A percentile compares a stretch with the other conserved stretches of the same genome.
Evolutionary conservation across 352 stramenopile genomes (phyloP).

Genomic region (Plasmopara muralis): DNA sequence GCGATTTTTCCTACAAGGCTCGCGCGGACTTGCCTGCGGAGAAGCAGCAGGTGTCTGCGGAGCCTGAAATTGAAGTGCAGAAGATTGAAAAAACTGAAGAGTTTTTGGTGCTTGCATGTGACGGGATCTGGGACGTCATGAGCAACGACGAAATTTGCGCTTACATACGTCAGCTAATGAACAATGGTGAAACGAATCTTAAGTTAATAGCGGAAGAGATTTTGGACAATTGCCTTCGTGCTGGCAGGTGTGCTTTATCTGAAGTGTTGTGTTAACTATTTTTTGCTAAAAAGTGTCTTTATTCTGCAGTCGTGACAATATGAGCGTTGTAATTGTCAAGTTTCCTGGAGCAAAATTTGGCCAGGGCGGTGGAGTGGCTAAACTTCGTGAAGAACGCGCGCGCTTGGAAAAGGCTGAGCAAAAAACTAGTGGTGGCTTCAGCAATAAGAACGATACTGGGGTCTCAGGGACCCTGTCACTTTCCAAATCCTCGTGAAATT

Average conservation of each 20-base stretch:
- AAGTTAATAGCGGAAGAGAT: slow-evolving; percentile 77
- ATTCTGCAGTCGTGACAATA: slow-evolving; percentile 65
- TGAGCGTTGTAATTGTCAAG: slow-evolving; percentile 77
- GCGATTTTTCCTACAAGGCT: slow-evolving; percentile 81
- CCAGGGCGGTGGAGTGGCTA: slow-evolving; percentile 49
- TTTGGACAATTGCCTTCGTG: slow-evolving; percentile 63
- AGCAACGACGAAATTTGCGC: slow-evolving; percentile 83
- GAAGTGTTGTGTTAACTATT: too few species aligned
- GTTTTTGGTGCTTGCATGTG: slow-evolving; percentile 88
- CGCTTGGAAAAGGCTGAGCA: slow-evolving; percentile 36
- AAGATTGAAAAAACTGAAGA: slow-evolving; percentile 76
- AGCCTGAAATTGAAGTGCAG: slow-evolving; percentile 86
- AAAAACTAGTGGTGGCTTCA: slow-evolving; percentile 16
- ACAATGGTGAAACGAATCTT: slow-evolving; percentile 57
- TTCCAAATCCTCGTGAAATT: slow-evolving; percentile 15
- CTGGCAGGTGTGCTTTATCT: slow-evolving; percentile 43
- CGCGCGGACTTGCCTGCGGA: slow-evolving; percentile 42
- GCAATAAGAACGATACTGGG: slow-evolving; percentile 12
- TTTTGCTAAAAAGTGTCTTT: background rate
- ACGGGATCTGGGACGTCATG: slow-evolving; percentile 94
- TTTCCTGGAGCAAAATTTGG: slow-evolving; percentile 65
- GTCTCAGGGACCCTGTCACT: slow-evolving; percentile 10
- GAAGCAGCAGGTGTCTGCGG: slow-evolving; percentile 79
- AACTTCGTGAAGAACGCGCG: slow-evolving; percentile 50
- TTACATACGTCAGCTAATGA: slow-evolving; percentile 76